Percentiles rank a stretch among this genome's conserved stretches.
phyloP scores from a whole-genome alignment of 768 basidiomycete species.

The Mycena galopus region DNA sequence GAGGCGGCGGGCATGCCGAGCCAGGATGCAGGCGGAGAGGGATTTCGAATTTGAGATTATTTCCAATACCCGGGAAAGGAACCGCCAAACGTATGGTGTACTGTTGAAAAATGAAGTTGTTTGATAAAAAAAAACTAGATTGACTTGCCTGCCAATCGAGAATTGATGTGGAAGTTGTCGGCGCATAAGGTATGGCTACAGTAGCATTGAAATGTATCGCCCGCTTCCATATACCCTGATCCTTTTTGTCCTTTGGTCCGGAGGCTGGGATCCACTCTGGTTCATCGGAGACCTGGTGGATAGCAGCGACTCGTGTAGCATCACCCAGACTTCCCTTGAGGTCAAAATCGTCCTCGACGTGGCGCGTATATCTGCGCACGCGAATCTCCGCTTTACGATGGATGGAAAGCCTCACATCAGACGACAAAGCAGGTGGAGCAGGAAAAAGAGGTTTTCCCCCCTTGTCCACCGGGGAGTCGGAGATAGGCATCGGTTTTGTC shows the following conservation, averaged over 20 bases:
- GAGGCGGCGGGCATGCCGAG: conserved; percentile 24
- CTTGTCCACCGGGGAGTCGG: conserved; percentile 29
- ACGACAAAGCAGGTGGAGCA: conserved; percentile 19
- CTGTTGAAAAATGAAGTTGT: not conserved
- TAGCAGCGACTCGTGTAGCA: conserved; percentile 12
- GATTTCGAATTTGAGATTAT: conserved; percentile 9
- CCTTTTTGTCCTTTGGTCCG: conserved; percentile 23
- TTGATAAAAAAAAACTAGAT: too few species aligned
- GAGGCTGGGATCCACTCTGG: conserved; percentile 27
- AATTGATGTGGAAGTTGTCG: conserved; percentile 14
- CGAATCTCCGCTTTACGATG: conserved; percentile 12
- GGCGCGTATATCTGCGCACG: not conserved
- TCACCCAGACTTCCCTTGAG: conserved; percentile 25
- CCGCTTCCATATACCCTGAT: conserved; percentile 24
- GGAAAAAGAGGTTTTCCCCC: conserved; percentile 31
- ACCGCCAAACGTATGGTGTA: conserved; percentile 15
- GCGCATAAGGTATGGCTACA: conserved; percentile 21
- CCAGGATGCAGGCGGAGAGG: conserved; percentile 25
- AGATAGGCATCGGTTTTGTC: conserved; percentile 19
- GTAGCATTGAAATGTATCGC: conserved; percentile 21
- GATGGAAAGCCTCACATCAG: conserved; percentile 16
- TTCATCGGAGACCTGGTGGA: conserved; percentile 7
- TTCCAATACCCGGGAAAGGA: conserved; percentile 26
- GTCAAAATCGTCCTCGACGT: conserved; percentile 6
- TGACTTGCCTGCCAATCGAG: conserved; percentile 23